Evolutionary conservation across 2,329 filamentous ascomycete genomes (phyloP), one percentile per base, ranked within the genome.

Genomic region (Penicillium sp.): DNA sequence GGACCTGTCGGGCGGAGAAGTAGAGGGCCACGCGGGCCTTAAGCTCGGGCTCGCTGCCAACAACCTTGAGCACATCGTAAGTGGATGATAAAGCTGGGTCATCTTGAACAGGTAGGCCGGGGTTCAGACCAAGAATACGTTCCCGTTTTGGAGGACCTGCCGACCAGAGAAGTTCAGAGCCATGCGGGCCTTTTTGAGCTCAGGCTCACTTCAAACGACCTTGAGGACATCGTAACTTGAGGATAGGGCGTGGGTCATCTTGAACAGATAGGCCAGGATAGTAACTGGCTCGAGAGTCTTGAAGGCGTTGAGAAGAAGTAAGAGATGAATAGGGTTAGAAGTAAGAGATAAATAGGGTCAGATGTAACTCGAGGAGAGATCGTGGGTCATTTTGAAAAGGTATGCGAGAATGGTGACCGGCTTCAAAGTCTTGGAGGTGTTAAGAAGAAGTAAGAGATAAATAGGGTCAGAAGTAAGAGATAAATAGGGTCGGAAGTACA

Each of bases 221-320:
- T 80, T 78, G 48, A 84, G 69, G 46, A 79, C 75, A 57, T 84
- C 80, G 64, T 84, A 84, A 55, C 78, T 78, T 14, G 76, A 79
- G 62, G 76, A 80, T 44, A 84, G 65, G 54, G 75, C 71, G 65
- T 84, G 81, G n/a, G 79, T 77, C 77, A 84, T 81, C 68, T 79
- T 79, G 73, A 84, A 84, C 36, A 86, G 68, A 59, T 86, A 86
- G 1, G 76, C 80, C 23, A 86, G 69, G 14, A 85, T 75, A 0
- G 80, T 83, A 2, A 80, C 75, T 0, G 83, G 82, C 58, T 86
- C 84, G n/a, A 82, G 76, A 0, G 79, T 84, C 69, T 79, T 84
- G 63, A 78, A 71, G 0, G 82, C 82, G 49, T 82, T 80, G 50
- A 78, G 59, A 31, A 84, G n/a, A n/a, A n/a, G n/a, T n/a, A n/a